Evolutionary conservation across 2,329 filamentous ascomycete genomes (phyloP).

Genomic region (Pseudodiploospora longispora): DNA sequence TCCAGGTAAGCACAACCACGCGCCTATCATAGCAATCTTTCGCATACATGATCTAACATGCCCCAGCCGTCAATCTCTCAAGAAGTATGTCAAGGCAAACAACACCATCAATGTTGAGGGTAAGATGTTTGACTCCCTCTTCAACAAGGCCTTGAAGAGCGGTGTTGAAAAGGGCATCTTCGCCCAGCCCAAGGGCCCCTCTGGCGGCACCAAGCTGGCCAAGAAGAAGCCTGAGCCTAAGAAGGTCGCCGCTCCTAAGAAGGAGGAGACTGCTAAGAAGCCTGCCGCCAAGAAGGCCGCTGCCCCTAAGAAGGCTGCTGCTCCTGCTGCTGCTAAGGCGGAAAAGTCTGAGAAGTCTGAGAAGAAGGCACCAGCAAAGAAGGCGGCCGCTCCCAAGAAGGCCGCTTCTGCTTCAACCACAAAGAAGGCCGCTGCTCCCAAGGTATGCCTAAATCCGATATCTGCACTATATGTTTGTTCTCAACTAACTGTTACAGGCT

Average conservation of each 20-base stretch:
- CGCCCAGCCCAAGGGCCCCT: constrained; percentile 83
- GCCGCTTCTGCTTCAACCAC: constrained; percentile 12
- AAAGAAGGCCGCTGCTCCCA: constrained; percentile 36
- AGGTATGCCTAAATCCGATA: constrained; percentile 9
- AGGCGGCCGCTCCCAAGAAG: constrained; percentile 22
- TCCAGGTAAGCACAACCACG: constrained; percentile 28
- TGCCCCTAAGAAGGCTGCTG: constrained; percentile 23
- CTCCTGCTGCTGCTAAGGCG: constrained; percentile 18
- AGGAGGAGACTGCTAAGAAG: constrained; percentile 28
- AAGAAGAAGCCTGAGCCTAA: constrained; percentile 56
- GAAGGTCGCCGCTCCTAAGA: constrained; percentile 25
- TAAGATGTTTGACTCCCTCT: constrained; percentile 60
- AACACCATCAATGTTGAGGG: constrained; percentile 39
- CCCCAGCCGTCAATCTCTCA: constrained; percentile 48
- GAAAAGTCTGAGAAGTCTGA: constrained; percentile 17
- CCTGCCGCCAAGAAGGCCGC: constrained; percentile 24
- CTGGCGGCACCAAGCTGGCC: constrained; percentile 84
- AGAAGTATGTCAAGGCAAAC: constrained; percentile 53
- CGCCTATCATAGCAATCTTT: too few relatives aligned
- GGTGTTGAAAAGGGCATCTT: constrained; percentile 86
- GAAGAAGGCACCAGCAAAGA: constrained; percentile 15
- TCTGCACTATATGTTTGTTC: too few relatives aligned
- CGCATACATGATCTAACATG: constrained; percentile 6
- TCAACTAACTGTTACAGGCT: constrained; percentile 20
- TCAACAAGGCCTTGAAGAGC: constrained; percentile 76